Conservation (phyloP, 495 filamentous ascomycete genomes). For the Penicillium turbatum region DNA sequence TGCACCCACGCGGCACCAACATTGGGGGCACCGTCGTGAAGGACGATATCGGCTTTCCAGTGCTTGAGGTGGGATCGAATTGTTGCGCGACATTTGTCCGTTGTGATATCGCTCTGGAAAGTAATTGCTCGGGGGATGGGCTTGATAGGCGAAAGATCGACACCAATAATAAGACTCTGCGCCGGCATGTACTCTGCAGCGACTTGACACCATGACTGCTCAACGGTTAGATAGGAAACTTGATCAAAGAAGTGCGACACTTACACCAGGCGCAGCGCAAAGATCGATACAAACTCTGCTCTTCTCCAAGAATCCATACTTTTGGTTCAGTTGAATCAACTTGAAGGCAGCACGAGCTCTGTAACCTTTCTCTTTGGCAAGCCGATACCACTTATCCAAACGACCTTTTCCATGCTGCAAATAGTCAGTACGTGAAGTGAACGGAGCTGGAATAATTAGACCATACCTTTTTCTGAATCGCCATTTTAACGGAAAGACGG, state of each 20-base stretch:
- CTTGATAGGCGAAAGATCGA: constrained; percentile 95
- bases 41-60: constrained; percentile 96
- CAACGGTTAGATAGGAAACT: constrained; percentile 25
- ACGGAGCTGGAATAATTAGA: background rate
- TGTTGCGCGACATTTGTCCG: constrained; percentile 91
- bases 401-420: constrained; percentile 89
- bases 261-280: constrained; percentile 90
- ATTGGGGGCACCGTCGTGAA: constrained; percentile 97
- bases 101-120: constrained; percentile 98
- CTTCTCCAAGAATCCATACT: constrained; percentile 95
- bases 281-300: constrained; percentile 95
- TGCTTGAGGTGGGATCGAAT: constrained; percentile 88
- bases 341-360: constrained; percentile 96
- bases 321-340: constrained; percentile 96
- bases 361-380: constrained; percentile 99
- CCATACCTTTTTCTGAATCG: constrained; percentile 88
- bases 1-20: constrained; percentile 98
- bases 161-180: constrained; percentile 86
- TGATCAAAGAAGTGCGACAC: constrained; percentile 25
- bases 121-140: constrained; percentile 87
- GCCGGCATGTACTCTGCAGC: constrained; percentile 91
- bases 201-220: constrained; percentile 94
- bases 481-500: constrained; percentile 56
- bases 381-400: constrained; percentile 95
- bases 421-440: constrained; percentile 20